These are phyloP conservation scores for Apiospora saccharicola DNA, from an alignment of 2,329 filamentous ascomycete genomes.

Conservation along the genomic window DNA sequence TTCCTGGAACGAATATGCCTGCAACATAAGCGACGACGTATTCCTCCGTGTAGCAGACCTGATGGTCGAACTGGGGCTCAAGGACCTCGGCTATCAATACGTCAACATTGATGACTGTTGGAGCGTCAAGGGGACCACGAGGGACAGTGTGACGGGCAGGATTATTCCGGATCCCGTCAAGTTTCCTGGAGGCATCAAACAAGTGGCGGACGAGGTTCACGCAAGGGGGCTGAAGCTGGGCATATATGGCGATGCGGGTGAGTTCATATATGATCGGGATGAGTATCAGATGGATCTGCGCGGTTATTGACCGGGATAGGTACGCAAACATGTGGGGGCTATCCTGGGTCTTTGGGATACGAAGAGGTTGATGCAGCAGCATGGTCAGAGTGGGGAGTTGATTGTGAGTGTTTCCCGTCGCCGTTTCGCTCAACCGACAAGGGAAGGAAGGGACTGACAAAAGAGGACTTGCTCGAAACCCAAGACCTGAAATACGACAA, in stretches of 20 bases:
- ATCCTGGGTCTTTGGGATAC: conserved; percentile 62
- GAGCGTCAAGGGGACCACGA: conserved; percentile 49
- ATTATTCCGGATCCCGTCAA: conserved; percentile 55
- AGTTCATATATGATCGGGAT: conserved; percentile 15
- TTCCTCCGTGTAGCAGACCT: conserved; percentile 55
- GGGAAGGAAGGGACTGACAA: not conserved
- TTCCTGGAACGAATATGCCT: conserved; percentile 61
- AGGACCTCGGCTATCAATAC: conserved; percentile 63
- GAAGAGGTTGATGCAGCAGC: conserved; percentile 65
- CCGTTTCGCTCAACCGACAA: not conserved
- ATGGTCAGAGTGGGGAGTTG: conserved; percentile 65
- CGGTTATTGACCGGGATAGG: not conserved
- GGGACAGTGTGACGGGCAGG: conserved; percentile 51
- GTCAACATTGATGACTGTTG: conserved; percentile 72
- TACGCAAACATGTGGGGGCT: conserved; percentile 60
- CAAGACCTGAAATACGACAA: conserved; percentile 66
- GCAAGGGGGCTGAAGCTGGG: conserved; percentile 66
- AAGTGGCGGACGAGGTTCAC: conserved; percentile 62
- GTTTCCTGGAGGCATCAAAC: conserved; percentile 66
- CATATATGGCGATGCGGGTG: conserved; percentile 66
- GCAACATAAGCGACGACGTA: conserved; percentile 58
- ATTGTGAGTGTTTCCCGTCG: conserved; percentile 48
- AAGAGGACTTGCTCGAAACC: not conserved
- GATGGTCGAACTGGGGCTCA: conserved; percentile 57
- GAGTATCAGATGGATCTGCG: not conserved